Percentiles rank a stretch among this genome's conserved stretches.
Evolutionary conservation across 148 eudicot genomes (phyloP).

Genomic region (Nepenthes mirabilis): DNA sequence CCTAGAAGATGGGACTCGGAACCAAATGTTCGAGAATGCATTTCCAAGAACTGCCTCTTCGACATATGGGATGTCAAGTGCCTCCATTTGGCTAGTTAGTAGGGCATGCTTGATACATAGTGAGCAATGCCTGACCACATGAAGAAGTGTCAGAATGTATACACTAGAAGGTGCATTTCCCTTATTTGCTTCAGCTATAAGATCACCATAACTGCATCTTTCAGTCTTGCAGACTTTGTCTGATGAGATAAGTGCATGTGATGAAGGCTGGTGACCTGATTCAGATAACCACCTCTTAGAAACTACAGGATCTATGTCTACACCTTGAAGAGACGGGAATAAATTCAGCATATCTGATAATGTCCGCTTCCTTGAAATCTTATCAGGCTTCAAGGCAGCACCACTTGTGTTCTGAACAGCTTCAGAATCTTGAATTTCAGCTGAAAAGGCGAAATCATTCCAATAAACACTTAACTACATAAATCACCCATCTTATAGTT

Average conservation of each 20-base stretch:
- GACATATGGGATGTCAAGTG: slow-evolving; percentile 70
- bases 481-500: not conserved
- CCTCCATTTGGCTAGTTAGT: slow-evolving; percentile 91
- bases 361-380: slow-evolving; percentile 49
- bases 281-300: slow-evolving; percentile 41
- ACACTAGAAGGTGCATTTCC: slow-evolving; percentile 74
- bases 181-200: slow-evolving; percentile 85
- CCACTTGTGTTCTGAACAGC: slow-evolving; percentile 31
- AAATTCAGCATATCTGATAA: slow-evolving; percentile 56
- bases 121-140: slow-evolving; percentile 92
- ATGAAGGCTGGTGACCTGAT: slow-evolving; percentile 22
- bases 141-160: slow-evolving; percentile 71
- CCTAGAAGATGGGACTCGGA: slow-evolving; percentile 66
- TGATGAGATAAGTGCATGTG: slow-evolving; percentile 19
- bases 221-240: slow-evolving; percentile 23
- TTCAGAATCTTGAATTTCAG: slow-evolving; percentile 28
- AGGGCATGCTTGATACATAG: slow-evolving; percentile 94
- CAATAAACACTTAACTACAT: slow-evolving; percentile 6
- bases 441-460: slow-evolving; percentile 11
- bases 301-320: slow-evolving; percentile 21
- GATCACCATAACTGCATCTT: slow-evolving; percentile 58
- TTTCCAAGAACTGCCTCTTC: slow-evolving; percentile 72
- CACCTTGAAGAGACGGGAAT: slow-evolving; percentile 53
- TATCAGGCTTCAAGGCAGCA: slow-evolving; percentile 20
- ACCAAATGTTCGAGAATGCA: slow-evolving; percentile 79